phyloP scores from a whole-genome alignment of 768 basidiomycete genomes.

The Russula earlei region DNA sequence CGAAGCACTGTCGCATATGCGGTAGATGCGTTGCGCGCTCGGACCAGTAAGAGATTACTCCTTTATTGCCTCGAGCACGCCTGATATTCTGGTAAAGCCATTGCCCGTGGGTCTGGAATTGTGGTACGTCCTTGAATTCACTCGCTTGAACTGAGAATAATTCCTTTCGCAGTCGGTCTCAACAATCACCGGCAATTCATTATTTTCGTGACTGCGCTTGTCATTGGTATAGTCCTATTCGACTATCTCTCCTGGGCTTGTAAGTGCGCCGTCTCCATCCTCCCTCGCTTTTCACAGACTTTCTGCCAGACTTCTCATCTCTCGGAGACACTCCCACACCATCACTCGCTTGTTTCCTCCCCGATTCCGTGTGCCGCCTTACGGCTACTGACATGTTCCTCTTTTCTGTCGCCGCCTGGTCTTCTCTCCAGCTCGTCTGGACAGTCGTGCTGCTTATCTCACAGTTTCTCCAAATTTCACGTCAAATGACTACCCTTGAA shows the following conservation, averaged over 20 bases:
- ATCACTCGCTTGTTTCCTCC: conserved; percentile 60
- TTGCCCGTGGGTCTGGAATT: conserved; percentile 99
- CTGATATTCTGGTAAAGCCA: conserved; percentile 43
- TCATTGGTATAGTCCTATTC: conserved; percentile 70
- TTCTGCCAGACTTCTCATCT: conserved; percentile 45
- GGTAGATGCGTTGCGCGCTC: conserved; percentile 83
- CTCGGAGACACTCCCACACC: conserved; percentile 30
- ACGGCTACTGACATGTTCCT: conserved; percentile 75
- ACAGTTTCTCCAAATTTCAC: conserved; percentile 86
- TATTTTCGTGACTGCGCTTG: conserved; percentile 81
- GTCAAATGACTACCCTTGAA: conserved; percentile 94
- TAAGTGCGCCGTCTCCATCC: conserved; percentile 33
- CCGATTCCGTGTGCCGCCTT: conserved; percentile 57
- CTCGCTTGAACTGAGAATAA: background rate
- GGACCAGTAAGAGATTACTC: conserved; percentile 66
- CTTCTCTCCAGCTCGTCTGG: conserved; percentile 93
- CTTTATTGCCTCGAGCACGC: background rate
- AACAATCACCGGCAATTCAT: conserved; percentile 96
- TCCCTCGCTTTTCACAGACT: background rate
- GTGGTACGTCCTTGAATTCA: conserved; percentile 45
- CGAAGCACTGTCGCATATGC: conserved; percentile 91
- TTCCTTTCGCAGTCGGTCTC: conserved; percentile 53
- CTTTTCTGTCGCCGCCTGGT: conserved; percentile 72
- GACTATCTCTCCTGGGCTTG: conserved; percentile 80
- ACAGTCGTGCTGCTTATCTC: conserved; percentile 77